phyloP scores from a whole-genome alignment of 225 moss, liverwort and hornwort species.

The Physcomitrellopsis africana region DNA sequence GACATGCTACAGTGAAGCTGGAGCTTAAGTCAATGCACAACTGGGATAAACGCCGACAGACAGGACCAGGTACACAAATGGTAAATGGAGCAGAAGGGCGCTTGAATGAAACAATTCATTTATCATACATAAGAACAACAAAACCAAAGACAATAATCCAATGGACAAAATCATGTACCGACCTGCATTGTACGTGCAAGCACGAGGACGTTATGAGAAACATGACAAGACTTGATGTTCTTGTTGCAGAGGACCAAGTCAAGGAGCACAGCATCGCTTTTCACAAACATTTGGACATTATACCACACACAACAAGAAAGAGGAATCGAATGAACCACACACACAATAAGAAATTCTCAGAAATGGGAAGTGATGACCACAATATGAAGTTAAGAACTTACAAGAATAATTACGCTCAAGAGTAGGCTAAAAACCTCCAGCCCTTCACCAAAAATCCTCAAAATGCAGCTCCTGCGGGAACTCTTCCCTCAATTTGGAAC shows the following conservation, averaged over 20 bases:
- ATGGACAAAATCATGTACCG: slow-evolving; percentile 36
- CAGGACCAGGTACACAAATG: slow-evolving; percentile 20
- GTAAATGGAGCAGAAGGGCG: neutral
- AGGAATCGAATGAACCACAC: neutral
- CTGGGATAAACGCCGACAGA: slow-evolving; percentile 17
- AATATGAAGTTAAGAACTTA: slow-evolving; percentile 13
- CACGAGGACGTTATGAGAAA: slow-evolving; percentile 21
- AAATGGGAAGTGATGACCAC: neutral
- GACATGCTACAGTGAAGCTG: neutral
- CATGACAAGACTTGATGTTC: slow-evolving; percentile 43
- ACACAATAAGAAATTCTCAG: neutral
- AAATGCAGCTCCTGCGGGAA: neutral
- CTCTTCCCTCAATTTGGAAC: slow-evolving; percentile 23
- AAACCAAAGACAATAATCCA: neutral
- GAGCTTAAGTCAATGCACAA: slow-evolving; percentile 1
- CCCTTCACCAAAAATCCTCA: neutral
- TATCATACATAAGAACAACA: slow-evolving; percentile 17
- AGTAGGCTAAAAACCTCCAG: neutral
- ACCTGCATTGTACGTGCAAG: slow-evolving; percentile 46
- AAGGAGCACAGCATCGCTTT: slow-evolving; percentile 10
- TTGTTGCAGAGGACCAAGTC: slow-evolving; percentile 36
- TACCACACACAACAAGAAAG: slow-evolving; percentile 8
- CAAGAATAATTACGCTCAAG: slow-evolving; percentile 24
- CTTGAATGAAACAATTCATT: neutral
- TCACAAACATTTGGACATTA: slow-evolving; percentile 8